A percentile compares a stretch with the other conserved stretches of the same genome.
phyloP scores from a whole-genome alignment of 495 filamentous ascomycete genomes.

The Penicillium herquei region DNA sequence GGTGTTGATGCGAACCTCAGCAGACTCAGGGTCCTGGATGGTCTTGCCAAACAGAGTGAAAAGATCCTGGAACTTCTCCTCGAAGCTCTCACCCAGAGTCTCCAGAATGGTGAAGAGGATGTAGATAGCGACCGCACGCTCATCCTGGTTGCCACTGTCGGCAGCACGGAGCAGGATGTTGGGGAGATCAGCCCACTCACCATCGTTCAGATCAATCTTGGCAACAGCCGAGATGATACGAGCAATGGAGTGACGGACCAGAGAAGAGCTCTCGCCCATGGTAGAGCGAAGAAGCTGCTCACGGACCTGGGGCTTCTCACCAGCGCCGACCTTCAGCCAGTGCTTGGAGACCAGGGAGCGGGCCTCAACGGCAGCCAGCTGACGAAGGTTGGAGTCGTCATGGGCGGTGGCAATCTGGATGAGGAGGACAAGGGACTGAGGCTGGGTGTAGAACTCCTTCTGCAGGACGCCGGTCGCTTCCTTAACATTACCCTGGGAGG shows the following conservation, averaged over 20 bases:
- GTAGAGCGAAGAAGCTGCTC: constrained; percentile 79
- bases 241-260: constrained; percentile 82
- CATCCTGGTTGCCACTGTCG: constrained; percentile 64
- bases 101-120: constrained; percentile 91
- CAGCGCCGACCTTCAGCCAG: constrained; percentile 63
- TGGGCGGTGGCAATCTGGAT: constrained; percentile 81
- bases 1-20: constrained; percentile 90
- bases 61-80: constrained; percentile 71
- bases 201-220: constrained; percentile 78
- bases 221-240: constrained; percentile 86
- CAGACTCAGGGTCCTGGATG: constrained; percentile 85
- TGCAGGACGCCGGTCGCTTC: constrained; percentile 84
- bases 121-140: constrained; percentile 88
- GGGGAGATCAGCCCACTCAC: constrained; percentile 82
- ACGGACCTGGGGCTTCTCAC: constrained; percentile 74
- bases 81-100: constrained; percentile 73
- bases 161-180: constrained; percentile 71
- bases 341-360: constrained; percentile 79
- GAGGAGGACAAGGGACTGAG: constrained; percentile 76
- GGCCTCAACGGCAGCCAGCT: constrained; percentile 87
- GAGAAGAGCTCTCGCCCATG: constrained; percentile 67
- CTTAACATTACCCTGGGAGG: constrained; percentile 64
- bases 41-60: constrained; percentile 83
- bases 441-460: constrained; percentile 85
- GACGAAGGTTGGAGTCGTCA: constrained; percentile 67